Percentiles rank a stretch among this genome's conserved stretches.
phyloP scores from a whole-genome alignment of 345 rosid species.

The Lagerstroemia speciosa region DNA sequence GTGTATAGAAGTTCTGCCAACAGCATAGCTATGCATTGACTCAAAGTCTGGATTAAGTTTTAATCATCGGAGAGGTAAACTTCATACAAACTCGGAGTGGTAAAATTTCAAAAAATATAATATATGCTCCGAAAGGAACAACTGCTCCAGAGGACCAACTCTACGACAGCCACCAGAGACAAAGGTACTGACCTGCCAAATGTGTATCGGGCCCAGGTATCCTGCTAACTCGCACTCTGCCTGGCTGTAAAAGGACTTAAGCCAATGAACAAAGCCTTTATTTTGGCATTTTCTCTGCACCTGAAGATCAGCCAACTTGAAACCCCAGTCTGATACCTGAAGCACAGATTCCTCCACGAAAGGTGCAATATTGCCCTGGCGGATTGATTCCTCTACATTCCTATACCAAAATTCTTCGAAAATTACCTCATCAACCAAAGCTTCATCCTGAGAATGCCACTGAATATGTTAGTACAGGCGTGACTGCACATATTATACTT shows the following conservation, averaged over 20 bases:
- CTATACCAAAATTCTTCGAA: slow-evolving; percentile 82
- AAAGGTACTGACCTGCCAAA: slow-evolving; percentile 80
- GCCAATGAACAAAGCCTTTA: slow-evolving; percentile 68
- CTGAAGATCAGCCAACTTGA: slow-evolving; percentile 63
- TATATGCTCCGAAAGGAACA: no score
- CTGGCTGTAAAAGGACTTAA: slow-evolving; percentile 62
- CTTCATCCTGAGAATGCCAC: slow-evolving; percentile 53
- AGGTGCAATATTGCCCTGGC: slow-evolving; percentile 67
- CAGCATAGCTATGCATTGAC: not conserved
- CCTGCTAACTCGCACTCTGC: slow-evolving; percentile 70
- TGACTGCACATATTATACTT: not conserved
- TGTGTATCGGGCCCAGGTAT: slow-evolving; percentile 65
- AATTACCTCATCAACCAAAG: slow-evolving; percentile 32
- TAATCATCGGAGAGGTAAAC: not conserved
- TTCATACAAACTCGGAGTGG: not conserved
- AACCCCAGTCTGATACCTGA: slow-evolving; percentile 82
- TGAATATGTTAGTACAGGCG: not conserved
- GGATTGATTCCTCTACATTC: slow-evolving; percentile 84
- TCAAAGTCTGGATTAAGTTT: not conserved
- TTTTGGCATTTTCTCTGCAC: slow-evolving; percentile 53
- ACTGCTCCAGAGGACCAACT: not conserved
- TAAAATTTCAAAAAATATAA: not conserved
- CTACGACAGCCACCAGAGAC: not conserved
- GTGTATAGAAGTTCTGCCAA: not conserved
- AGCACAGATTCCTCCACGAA: slow-evolving; percentile 69